Conservation (phyloP, 257 asterid genomes). For the Solanum peruvianum region DNA sequence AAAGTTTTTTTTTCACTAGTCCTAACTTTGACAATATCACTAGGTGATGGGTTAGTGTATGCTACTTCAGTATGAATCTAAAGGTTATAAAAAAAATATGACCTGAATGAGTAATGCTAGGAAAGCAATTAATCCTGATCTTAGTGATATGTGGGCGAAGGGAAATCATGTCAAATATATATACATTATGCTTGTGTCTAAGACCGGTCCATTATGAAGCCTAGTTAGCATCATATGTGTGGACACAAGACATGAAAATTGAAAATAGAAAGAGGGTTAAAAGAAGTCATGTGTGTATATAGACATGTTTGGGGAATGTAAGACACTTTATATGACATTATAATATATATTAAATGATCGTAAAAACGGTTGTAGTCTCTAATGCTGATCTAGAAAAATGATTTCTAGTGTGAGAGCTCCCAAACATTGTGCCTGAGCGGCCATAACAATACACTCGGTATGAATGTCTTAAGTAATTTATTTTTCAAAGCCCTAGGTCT, state of each 20-base stretch:
- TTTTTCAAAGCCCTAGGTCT: too few species aligned
- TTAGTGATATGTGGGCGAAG: neutral
- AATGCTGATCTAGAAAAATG: too few species aligned
- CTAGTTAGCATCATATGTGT: too few species aligned
- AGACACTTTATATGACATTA: neutral
- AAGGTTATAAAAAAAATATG: neutral
- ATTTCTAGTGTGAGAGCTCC: neutral
- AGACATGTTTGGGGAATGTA: neutral
- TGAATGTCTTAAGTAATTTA: too few species aligned
- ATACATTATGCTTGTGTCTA: too few species aligned
- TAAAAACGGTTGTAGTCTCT: neutral
- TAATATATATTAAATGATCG: neutral
- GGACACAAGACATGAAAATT: neutral
- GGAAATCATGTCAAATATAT: neutral
- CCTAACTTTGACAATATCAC: too few species aligned
- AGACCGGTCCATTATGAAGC: too few species aligned
- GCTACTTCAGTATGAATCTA: too few species aligned
- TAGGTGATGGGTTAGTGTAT: too few species aligned
- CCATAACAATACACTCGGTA: too few species aligned
- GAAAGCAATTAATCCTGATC: neutral
- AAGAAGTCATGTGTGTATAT: neutral
- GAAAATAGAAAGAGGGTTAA: neutral
- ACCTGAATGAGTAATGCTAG: neutral
- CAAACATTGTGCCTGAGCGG: too few species aligned
- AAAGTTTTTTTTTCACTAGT: too few species aligned